Evolutionary conservation across 192 early-diverging fungal species (phyloP), one percentile per base, ranked within the genome.

Genomic region (Coemansia brasiliensis): DNA sequence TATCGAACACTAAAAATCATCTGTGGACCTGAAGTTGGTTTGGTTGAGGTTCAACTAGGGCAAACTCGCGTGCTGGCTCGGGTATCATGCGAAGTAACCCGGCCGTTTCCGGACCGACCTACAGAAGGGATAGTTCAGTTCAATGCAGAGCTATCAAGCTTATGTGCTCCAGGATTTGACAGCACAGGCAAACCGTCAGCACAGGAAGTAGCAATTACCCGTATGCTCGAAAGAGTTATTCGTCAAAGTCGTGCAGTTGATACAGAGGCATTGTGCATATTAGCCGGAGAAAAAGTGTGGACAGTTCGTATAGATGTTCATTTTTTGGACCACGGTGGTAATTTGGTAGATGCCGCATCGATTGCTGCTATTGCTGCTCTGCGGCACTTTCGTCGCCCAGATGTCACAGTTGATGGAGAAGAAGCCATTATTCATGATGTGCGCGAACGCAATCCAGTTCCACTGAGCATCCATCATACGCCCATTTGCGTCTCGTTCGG

Each of bases 281-380:
- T 98, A 55, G 89, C 94, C 11, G 94, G 94, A 21, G 90, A 94
- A 69, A 95, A 97, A 80, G 92, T 97, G 10, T 99, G 97, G 97
- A 78, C 82, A 16, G 81, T 99, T 27, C 87, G 90, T 5, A 83
- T 98, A 15, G 94, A 98, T 68, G 65, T 98, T 29, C 89, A 91
- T 39, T 92, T 98, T 54, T 69, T 99, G 39, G 94, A 97, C 68
- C 84, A 98, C 63, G 90, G 93, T 57, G 97, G 97, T 44, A 99
- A 98, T 71, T 66, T 97, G 57, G 67, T 92, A 11, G 97, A 99
- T 58, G 91, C 90, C 13, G 94, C 93, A 0, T 88, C 90, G 37
- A 87, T 96, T 44, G 94, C 94, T 0, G 90, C 94, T 3, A 88
- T 97, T 21, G 84, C 91, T 2, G 95, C 93, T 5, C 64, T 99